These are phyloP conservation scores for Sordariomycetes sp. DNA, from an alignment of 2,329 filamentous ascomycete genomes.

Conservation along the genomic window DNA sequence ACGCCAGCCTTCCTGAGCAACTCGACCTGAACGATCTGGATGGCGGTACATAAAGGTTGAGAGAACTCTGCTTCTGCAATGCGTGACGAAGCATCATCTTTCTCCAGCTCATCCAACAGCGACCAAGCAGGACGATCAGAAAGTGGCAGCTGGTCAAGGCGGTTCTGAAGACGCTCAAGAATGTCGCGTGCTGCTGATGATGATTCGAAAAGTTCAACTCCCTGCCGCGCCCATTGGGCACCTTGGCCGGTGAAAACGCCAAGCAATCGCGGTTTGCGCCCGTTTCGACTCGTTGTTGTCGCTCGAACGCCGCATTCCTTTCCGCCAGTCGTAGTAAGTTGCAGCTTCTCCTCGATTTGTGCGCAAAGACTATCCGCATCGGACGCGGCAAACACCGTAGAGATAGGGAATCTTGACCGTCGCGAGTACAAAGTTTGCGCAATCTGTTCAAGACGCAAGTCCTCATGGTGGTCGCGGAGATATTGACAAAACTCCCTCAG, in stretches of 20 bases:
- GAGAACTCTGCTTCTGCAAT: slow-evolving; percentile 13
- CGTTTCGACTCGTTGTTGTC: neutral
- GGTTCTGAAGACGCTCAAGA: neutral
- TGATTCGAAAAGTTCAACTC: neutral
- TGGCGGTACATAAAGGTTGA: slow-evolving; percentile 29
- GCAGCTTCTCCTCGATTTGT: neutral
- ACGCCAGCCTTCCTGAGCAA: slow-evolving; percentile 18
- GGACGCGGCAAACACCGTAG: neutral
- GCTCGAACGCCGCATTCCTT: neutral
- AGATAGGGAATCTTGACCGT: neutral
- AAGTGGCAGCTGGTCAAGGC: too few relatives aligned
- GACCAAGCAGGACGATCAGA: slow-evolving; percentile 5
- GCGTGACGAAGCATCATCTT: slow-evolving; percentile 6
- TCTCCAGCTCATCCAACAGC: slow-evolving; percentile 7
- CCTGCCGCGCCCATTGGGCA: slow-evolving; percentile 19
- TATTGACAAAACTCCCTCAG: neutral
- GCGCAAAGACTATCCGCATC: too few relatives aligned
- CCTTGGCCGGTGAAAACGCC: slow-evolving; percentile 22
- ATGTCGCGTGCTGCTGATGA: neutral
- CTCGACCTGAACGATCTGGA: slow-evolving; percentile 30
- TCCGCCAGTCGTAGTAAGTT: neutral
- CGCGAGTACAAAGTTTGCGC: neutral
- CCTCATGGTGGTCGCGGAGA: neutral
- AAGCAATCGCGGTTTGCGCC: slow-evolving; percentile 6
- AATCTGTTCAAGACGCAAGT: neutral